Base-by-base conservation (phyloP, 2,329 filamentous ascomycete species). In the Paracoccidioides brasiliensis region DNA sequence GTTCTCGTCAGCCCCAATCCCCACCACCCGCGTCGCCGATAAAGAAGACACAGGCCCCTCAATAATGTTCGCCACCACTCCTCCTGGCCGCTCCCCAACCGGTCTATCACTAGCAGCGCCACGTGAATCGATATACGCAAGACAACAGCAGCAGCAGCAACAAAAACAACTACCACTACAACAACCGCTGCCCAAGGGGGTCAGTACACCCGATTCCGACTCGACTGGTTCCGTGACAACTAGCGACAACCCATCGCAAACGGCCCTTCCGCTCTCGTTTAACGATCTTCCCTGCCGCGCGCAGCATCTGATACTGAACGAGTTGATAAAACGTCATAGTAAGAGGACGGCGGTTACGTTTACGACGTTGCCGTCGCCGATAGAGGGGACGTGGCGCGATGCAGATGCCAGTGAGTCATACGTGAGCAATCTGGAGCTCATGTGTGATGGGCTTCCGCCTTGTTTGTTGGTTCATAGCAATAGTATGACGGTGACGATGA, bases 231-330 rank as follows among this genome's bases (percentile, higher is more conserved):
- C 32, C 22, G 56, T 44, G 9, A 71, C 74, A 32, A 69, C 70
- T 1, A 77, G 77, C 7, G 22, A 22, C 22, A 80, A 73, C 60
- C 77, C 78, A 0, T 78, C 80, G 3, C 80, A 80, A 28, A 81
- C 83, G 53, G 77, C 80, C 2, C 70, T 88, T 3, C 80, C 88
- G 0, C 74, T 94, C 2, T 88, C 83, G 2, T 95, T 95, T 74
- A 94, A 95, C 63, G 88, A 94, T 64, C 74, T 95, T 3, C 88
- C 89, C 0, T 88, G 85, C 63, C 82, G 88, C 14, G 88, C 88
- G 1, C 89, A 94, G 67, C 88, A 95, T 68, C 72, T 94, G 40
- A 90, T 95, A 33, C 72, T 95, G 14, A 95, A 95, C 67, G 88
- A 95, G 68, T 73, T 94, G 60, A 90, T 95, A 74, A 76, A 78